Conservation (phyloP, 1,139 yeast genomes). For the Taiozyma sp. region DNA sequence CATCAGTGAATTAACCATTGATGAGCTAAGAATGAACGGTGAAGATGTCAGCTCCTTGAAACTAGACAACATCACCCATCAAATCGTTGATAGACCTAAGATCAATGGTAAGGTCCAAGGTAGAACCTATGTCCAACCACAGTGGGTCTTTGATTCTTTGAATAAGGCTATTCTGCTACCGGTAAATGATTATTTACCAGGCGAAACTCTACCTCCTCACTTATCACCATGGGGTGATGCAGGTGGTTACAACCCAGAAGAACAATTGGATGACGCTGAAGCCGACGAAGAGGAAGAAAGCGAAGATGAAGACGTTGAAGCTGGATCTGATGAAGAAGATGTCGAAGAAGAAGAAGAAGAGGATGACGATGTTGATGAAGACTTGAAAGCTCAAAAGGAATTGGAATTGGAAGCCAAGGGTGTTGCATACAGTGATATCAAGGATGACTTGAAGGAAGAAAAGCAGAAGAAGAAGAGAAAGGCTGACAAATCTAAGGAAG, state of each 20-base stretch:
- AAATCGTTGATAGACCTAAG: constrained; percentile 89
- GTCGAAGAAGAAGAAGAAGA: constrained; percentile 14
- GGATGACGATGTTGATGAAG: constrained; percentile 28
- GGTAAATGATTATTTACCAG: constrained; percentile 83
- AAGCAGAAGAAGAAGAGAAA: constrained; percentile 23
- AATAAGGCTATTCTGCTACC: constrained; percentile 72
- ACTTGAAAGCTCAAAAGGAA: constrained; percentile 37
- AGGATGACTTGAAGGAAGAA: constrained; percentile 24
- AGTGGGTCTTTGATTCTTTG: constrained; percentile 93
- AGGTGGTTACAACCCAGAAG: constrained; percentile 74
- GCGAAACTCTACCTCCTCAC: constrained; percentile 94
- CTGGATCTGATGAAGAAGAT: constrained; percentile 11
- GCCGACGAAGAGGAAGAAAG: constrained; percentile 25
- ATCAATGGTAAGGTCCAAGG: constrained; percentile 76
- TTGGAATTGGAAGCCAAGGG: constrained; percentile 90
- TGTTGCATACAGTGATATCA: constrained; percentile 60
- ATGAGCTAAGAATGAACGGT: constrained; percentile 44
- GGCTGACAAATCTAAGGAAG: constrained; percentile 40
- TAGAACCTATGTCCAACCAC: constrained; percentile 93
- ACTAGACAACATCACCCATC: constrained; percentile 77
- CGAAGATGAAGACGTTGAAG: constrained; percentile 9
- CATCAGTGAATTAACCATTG: constrained; percentile 82
- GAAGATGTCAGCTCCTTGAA: constrained; percentile 41
- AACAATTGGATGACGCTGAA: constrained; percentile 8
- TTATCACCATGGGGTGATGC: constrained; percentile 99